These are phyloP conservation scores for Exophiala alcalophila DNA, from an alignment of 2,329 filamentous ascomycete species.

Conservation along the genomic window DNA sequence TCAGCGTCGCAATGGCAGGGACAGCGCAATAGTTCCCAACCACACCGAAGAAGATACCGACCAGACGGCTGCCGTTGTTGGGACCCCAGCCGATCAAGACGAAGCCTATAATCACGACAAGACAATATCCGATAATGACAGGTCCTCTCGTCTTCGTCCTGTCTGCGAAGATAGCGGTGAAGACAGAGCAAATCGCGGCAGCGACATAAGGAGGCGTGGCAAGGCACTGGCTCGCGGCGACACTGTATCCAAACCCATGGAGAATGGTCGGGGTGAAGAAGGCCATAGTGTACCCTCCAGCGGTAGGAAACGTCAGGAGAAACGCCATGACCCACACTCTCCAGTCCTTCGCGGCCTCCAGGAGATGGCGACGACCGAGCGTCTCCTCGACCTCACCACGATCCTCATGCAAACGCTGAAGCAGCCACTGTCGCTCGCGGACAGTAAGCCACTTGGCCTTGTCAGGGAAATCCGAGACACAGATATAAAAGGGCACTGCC, in stretches of 20 bases:
- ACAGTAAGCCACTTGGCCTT: conserved; percentile 59
- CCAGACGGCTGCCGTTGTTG: conserved; percentile 13
- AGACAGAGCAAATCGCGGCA: conserved; percentile 27
- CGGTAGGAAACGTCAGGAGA: conserved; percentile 39
- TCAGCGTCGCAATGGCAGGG: neutral
- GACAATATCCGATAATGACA: conserved; percentile 30
- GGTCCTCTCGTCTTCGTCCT: conserved; percentile 31
- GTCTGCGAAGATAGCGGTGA: conserved; percentile 32
- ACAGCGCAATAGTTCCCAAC: neutral
- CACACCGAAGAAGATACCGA: conserved; percentile 8
- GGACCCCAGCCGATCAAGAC: neutral
- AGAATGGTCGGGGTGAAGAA: conserved; percentile 23
- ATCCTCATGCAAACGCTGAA: conserved; percentile 52
- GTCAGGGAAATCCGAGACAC: conserved; percentile 7
- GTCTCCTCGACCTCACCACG: conserved; percentile 54
- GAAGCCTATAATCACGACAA: conserved; percentile 29
- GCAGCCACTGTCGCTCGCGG: conserved; percentile 50
- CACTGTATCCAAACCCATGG: conserved; percentile 26
- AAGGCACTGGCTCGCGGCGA: conserved; percentile 32
- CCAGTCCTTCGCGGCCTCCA: conserved; percentile 44
- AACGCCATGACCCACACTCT: conserved; percentile 51
- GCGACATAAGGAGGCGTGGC: conserved; percentile 30
- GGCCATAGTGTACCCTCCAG: conserved; percentile 36
- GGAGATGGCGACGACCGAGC: conserved; percentile 48
- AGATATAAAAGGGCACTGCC: conserved; percentile 25